Base-by-base conservation (phyloP, 169 alveolate species). In the Amoebophrya sp. region DNA sequence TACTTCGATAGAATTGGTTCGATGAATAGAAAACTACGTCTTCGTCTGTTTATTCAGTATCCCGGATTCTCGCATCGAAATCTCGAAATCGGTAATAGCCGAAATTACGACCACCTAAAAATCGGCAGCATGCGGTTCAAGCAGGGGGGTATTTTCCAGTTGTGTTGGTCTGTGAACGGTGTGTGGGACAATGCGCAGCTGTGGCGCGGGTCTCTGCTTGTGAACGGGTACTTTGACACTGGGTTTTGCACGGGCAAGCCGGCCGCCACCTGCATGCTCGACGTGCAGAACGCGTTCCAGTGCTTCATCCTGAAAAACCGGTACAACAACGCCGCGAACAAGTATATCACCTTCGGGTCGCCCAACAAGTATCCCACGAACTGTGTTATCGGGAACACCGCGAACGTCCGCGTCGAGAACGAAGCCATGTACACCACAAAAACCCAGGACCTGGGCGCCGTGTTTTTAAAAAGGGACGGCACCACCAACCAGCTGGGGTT, bases 121-220 rank as follows among this genome's bases (percentile, higher is more conserved):
- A n/a, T n/a, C n/a, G n/a, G n/a, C n/a, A n/a, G n/a, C n/a, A n/a
- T n/a, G n/a, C n/a, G n/a, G n/a, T 88, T 88, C 90, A 88, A 88
- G 90, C 45, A 41, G 90, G 90, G 90, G 29, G 90, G 90, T 34
- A 41, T 88, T 7, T 88, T 41, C 50, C 90, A 58, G 13, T 70
- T 88, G 39, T 88, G 90, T 42, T 88, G 58, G 42, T 88, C 90
- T 41, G 45, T 58, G 26, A 70, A 88, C 50, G 90, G 90, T 10
- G 41, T 20, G 58, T 39, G 67, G 39, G 34, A 39, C 90, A 88
- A 40, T 5, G 48, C 78, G 23, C 38, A 58, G 78, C 78, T 58
- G 78, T 58, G 78, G 78, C 78, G 78, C 34, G 78, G 78, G 26
- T 23, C 23, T 10, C 2, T 58, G 26, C 78, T 23, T n/a, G 78